Evolutionary conservation across 148 eudicot species (phyloP), one percentile per base, ranked within the genome.

Genomic region (Rhododendron ferrugineum): DNA sequence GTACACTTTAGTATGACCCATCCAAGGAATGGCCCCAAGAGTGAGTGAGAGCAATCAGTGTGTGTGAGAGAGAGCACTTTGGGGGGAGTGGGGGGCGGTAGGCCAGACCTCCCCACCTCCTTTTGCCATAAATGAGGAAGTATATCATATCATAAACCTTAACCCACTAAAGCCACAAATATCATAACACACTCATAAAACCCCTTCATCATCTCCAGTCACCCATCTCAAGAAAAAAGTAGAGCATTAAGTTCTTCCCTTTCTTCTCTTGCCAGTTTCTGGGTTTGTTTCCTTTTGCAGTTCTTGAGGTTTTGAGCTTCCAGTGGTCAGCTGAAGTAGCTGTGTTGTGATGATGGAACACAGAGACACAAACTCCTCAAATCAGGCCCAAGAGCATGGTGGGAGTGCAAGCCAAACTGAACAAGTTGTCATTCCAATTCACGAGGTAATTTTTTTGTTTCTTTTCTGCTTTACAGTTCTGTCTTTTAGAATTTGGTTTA

Each of bases 281-380:
- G 56, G 49, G 28, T 11, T 28, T 22, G 1, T 30, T 73, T 23
- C 6, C 34, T 28, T 23, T 8, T 74, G 9, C 2, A 44, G 30
- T 58, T 75, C 62, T 86, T 83, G 26, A 68, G 42, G 78, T n/a
- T 44, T 78, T 78, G 80, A 78, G 80, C 32, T 78, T 44, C 14
- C 11, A 49, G 72, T 44, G 76, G 28, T n/a, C 30, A 79, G 26
- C 42, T 56, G 79, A 44, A 37, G 30, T 36, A 40, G 23, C 28
- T 30, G 40, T 50, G 64, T 47, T 79, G 54, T 72, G 76, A 86
- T 72, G 74, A 90, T 89, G 93, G 85, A 85, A 78, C 88, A 85
- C 85, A 85, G 87, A 77, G 91, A 90, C 56, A 62, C 36, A 10
- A 81, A 90, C 40, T 58, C 56, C 47, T 68, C 56, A 52, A 76